Percentiles rank a stretch among this genome's conserved stretches.
phyloP scores from a whole-genome alignment of 2,329 filamentous ascomycete species.

The Stromatinia cepivora region DNA sequence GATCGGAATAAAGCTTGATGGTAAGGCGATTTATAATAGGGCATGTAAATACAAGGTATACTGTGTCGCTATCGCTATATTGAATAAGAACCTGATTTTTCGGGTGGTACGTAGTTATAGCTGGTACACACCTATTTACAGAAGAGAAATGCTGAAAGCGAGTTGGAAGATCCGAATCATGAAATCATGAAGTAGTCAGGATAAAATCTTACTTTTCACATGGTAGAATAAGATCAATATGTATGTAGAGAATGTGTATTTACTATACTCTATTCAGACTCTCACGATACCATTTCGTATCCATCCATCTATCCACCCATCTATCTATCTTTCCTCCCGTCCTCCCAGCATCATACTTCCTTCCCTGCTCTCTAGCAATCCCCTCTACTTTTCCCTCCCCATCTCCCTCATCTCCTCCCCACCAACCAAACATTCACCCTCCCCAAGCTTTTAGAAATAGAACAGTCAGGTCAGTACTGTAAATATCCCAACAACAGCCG shows the following conservation, averaged over 20 bases:
- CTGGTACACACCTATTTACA: background rate
- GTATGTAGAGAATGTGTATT: background rate
- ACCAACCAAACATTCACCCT: background rate
- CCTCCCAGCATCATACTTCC: background rate
- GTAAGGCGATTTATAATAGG: too few relatives aligned
- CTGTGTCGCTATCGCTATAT: too few relatives aligned
- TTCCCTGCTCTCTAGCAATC: background rate
- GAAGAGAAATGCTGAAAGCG: background rate
- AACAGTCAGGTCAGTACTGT: slow-evolving; percentile 13
- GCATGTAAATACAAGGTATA: too few relatives aligned
- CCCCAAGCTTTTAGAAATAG: background rate
- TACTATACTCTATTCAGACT: background rate
- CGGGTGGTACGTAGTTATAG: too few relatives aligned
- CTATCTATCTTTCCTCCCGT: background rate
- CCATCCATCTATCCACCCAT: background rate
- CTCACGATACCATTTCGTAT: background rate
- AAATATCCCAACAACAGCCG: background rate
- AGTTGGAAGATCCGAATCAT: background rate
- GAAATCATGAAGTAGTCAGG: background rate
- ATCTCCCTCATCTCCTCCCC: too few relatives aligned
- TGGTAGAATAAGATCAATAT: background rate
- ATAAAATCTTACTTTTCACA: background rate
- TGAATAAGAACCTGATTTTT: too few relatives aligned
- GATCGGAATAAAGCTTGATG: too few relatives aligned
- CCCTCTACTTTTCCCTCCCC: background rate